These are phyloP conservation scores for Starmerella scarabaei DNA, from an alignment of 805 yeast species.

Conservation along the genomic window DNA sequence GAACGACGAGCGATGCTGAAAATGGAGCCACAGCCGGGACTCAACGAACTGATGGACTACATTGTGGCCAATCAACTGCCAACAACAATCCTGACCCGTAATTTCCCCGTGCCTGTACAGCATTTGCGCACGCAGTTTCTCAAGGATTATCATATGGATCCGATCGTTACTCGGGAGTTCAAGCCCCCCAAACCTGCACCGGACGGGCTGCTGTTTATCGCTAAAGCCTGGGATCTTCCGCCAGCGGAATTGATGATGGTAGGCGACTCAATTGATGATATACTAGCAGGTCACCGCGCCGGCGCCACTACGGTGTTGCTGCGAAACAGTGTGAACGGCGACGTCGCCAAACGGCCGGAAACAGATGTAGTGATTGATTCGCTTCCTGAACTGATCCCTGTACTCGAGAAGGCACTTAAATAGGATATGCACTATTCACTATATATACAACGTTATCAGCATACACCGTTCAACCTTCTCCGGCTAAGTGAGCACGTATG, in stretches of 20 bases:
- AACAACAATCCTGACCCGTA: slow-evolving; percentile 53
- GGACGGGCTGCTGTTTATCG: slow-evolving; percentile 46
- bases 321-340: slow-evolving; percentile 38
- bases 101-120: slow-evolving; percentile 42
- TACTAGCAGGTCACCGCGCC: slow-evolving; percentile 50
- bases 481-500: slow-evolving; percentile 32
- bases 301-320: slow-evolving; percentile 47
- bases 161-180: slow-evolving; percentile 48
- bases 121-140: slow-evolving; percentile 37
- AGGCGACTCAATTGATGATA: slow-evolving; percentile 62
- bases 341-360: slow-evolving; percentile 30
- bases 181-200: slow-evolving; percentile 60
- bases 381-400: slow-evolving; percentile 16
- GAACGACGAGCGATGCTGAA: slow-evolving; percentile 50
- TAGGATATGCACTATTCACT: not conserved
- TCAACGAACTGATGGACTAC: slow-evolving; percentile 32
- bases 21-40: slow-evolving; percentile 40
- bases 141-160: slow-evolving; percentile 33
- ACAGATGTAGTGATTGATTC: slow-evolving; percentile 29
- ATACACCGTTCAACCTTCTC: not conserved
- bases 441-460: not conserved
- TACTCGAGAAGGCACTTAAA: slow-evolving; percentile 4
- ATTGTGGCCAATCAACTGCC: slow-evolving; percentile 27
- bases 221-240: slow-evolving; percentile 35
- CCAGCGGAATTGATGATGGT: slow-evolving; percentile 49